These are phyloP conservation scores for Penicillium janthinellum DNA, from an alignment of 2,329 filamentous ascomycete genomes.

Conservation along the genomic window DNA sequence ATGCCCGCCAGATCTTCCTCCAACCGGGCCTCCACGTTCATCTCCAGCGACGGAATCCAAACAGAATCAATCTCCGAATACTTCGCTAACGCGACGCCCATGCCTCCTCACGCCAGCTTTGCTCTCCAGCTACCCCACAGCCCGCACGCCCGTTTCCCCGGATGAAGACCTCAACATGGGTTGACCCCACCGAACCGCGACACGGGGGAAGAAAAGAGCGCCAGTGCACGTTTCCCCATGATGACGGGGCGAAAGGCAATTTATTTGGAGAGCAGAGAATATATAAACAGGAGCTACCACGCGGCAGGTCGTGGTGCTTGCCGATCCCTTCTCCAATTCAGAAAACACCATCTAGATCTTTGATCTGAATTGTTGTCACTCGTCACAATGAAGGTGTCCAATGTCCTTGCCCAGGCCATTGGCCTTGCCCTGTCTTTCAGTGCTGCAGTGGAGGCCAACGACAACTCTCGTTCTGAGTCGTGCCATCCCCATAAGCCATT, in stretches of 20 bases:
- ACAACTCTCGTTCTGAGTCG: slow-evolving; percentile 24
- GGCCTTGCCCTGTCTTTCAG: slow-evolving; percentile 26
- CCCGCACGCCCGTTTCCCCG: slow-evolving; percentile 20
- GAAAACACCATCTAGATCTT: not conserved
- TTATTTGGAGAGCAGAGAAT: not conserved
- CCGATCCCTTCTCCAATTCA: slow-evolving; percentile 1
- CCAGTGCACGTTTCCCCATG: not conserved
- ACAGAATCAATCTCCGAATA: slow-evolving; percentile 10
- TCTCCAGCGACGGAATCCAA: slow-evolving; percentile 3
- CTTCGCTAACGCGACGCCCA: slow-evolving; percentile 3
- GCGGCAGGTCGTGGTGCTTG: not conserved
- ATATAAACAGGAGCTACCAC: slow-evolving; percentile 3
- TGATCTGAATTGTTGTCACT: not conserved
- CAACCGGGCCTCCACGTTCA: slow-evolving; percentile 16
- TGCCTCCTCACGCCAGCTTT: not conserved
- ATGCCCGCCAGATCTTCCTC: slow-evolving; percentile 18
- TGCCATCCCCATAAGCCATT: slow-evolving; percentile 35
- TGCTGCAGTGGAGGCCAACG: slow-evolving; percentile 15
- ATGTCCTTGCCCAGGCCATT: slow-evolving; percentile 24
- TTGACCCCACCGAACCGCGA: slow-evolving; percentile 10
- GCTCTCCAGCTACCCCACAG: slow-evolving; percentile 17
- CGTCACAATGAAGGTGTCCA: slow-evolving; percentile 30
- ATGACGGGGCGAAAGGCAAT: not conserved
- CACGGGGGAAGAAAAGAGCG: not conserved
- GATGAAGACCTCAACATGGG: slow-evolving; percentile 9